These are phyloP conservation scores for Beauveria asiatica DNA, from an alignment of 2,329 filamentous ascomycete species.

Conservation along the genomic window DNA sequence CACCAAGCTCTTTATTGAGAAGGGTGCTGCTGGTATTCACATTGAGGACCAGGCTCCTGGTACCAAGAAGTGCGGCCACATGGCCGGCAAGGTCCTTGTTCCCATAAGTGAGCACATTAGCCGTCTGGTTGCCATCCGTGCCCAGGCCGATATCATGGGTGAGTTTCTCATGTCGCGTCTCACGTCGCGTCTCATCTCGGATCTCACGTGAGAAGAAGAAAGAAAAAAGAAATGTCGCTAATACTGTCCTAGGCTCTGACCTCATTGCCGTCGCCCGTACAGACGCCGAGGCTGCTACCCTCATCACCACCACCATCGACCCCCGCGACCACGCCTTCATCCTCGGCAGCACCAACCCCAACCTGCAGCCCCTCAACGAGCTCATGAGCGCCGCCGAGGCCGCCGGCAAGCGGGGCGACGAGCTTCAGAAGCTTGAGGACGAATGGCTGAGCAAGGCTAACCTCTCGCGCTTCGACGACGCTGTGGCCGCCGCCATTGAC, in stretches of 20 bases:
- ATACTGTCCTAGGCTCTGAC: conserved; percentile 52
- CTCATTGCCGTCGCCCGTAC: conserved; percentile 88
- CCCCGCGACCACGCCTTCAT: conserved; percentile 93
- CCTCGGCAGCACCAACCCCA: conserved; percentile 77
- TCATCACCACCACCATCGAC: conserved; percentile 95
- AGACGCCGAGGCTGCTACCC: conserved; percentile 93
- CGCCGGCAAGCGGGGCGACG: conserved; percentile 67
- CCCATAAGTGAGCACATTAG: conserved; percentile 98
- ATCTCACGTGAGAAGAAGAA: not conserved
- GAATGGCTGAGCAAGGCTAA: conserved; percentile 70
- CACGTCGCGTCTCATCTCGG: not conserved
- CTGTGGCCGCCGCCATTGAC: conserved; percentile 75
- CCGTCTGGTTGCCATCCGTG: conserved; percentile 88
- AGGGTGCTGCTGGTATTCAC: conserved; percentile 93
- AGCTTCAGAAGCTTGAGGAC: conserved; percentile 89
- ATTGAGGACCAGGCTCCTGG: conserved; percentile 98
- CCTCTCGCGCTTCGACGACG: conserved; percentile 84
- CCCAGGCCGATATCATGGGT: conserved; percentile 98
- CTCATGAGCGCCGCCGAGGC: conserved; percentile 82
- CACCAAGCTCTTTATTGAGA: conserved; percentile 94
- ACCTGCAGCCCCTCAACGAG: conserved; percentile 75
- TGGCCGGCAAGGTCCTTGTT: conserved; percentile 97
- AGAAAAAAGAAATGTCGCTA: not conserved
- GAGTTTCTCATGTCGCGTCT: conserved; percentile 16
- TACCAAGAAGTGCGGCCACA: conserved; percentile 99